Base-by-base conservation (phyloP, 208 protist genomes). In the Crithidia bombi region DNA sequence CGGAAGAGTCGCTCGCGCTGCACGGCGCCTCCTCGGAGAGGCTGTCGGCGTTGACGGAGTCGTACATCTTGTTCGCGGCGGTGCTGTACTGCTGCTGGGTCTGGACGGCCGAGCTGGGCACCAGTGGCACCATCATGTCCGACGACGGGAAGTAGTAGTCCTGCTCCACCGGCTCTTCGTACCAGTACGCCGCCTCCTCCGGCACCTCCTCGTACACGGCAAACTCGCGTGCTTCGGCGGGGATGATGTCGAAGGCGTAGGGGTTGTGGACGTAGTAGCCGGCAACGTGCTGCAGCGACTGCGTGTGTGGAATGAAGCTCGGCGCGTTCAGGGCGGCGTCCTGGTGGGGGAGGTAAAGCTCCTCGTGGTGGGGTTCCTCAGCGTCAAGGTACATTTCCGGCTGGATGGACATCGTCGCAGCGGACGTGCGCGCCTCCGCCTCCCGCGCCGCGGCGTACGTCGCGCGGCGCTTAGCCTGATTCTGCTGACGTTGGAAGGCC, bases 221-320 rank as follows among this genome's bases (percentile, higher is more conserved):
- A 50, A 85, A 79, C 26, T 85, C 33, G 17, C 78, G 83, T 7
- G 38, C 56, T 43, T 66, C 65, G 12, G 63, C 41, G 28, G 77
- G 57, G 19, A 89, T 61, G 38, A 89, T 57, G 33, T 78, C 69
- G 51, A 61, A 62, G 28, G 51, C 54, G 74, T 89, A 89, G 2
- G 85, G 85, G 73, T 90, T 83, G 65, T 90, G 81, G 7, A 49
- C 50, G 69, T 66, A 81, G 44, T 30, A 62, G 35, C 43, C 44
- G 43, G 41, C 32, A 19, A 28, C 19, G 38, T 65, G 35, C 46
- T 64, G 55, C 36, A 44, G 11, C 26, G 30, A 23, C 50, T 67
- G 61, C 62, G 28, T 26, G 2, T 54, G 65, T 26, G 65, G 65
- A 38, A 58, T 36, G 25, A 62, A 51, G 55, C 33, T 21, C 41